phyloP scores from a whole-genome alignment of 2,329 filamentous ascomycete species.

The Talaromyces pinophilus region DNA sequence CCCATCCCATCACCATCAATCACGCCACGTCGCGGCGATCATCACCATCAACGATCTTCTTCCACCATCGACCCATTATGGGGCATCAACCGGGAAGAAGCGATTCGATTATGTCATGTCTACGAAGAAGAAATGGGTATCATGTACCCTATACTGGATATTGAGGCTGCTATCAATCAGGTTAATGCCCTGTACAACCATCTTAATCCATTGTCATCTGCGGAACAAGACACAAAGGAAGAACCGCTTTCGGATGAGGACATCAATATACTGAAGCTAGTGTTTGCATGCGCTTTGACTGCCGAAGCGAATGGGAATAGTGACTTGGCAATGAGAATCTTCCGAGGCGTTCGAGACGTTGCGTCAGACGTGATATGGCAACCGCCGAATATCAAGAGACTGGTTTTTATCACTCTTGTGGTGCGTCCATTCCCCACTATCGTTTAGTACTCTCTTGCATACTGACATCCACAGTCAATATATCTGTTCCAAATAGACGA shows the following conservation, averaged over 20 bases:
- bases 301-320: constrained; percentile 79
- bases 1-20: constrained; percentile 35
- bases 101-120: constrained; percentile 70
- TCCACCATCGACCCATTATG: constrained; percentile 66
- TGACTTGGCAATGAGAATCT: constrained; percentile 69
- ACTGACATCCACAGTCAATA: constrained; percentile 52
- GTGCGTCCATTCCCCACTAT: constrained; percentile 27
- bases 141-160: constrained; percentile 82
- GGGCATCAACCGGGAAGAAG: constrained; percentile 72
- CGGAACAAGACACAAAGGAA: neutral
- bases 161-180: constrained; percentile 68
- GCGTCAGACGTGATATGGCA: constrained; percentile 65
- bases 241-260: constrained; percentile 44
- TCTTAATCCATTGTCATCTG: constrained; percentile 26
- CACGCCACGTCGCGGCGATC: constrained; percentile 29
- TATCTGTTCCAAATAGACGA: constrained; percentile 86
- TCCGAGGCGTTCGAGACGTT: constrained; percentile 71
- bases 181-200: constrained; percentile 62
- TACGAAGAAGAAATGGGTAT: constrained; percentile 86
- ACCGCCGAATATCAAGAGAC: constrained; percentile 58
- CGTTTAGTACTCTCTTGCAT: neutral
- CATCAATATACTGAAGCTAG: constrained; percentile 73
- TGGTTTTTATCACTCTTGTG: constrained; percentile 58
- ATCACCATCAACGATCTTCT: constrained; percentile 32
- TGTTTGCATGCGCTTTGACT: constrained; percentile 74